These are phyloP conservation scores for Vigna trinervia DNA, from an alignment of 306 rosid species.

Conservation along the genomic window DNA sequence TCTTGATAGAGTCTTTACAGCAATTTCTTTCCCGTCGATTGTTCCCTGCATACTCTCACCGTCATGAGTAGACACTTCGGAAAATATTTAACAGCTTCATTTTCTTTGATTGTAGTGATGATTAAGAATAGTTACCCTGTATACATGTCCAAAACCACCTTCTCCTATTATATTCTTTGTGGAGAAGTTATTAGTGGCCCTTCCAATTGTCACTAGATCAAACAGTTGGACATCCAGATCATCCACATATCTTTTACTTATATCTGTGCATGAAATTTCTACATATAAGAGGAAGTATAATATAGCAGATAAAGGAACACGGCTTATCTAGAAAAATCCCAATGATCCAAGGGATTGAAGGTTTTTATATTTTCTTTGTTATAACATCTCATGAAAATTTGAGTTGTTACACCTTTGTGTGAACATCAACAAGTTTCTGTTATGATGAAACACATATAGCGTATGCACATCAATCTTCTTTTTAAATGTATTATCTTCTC, in stretches of 20 bases:
- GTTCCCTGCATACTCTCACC: conserved; percentile 27
- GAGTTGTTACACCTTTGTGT: no score
- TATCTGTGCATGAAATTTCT: neutral
- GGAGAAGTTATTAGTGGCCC: conserved; percentile 28
- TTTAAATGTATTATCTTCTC: no score
- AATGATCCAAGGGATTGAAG: no score
- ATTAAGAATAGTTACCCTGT: conserved; percentile 28
- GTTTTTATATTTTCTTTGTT: no score
- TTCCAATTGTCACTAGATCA: neutral
- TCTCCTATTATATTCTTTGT: conserved; percentile 13
- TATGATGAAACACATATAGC: no score
- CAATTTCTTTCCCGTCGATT: conserved; percentile 39
- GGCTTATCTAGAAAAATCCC: no score
- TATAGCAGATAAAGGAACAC: no score
- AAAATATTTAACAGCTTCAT: neutral
- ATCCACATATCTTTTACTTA: conserved; percentile 34
- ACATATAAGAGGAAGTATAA: neutral
- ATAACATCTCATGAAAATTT: no score
- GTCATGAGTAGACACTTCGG: neutral
- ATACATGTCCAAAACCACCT: conserved; percentile 51
- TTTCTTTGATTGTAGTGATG: neutral
- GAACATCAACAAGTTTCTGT: no score
- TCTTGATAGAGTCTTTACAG: conserved; percentile 49
- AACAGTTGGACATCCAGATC: conserved; percentile 43
- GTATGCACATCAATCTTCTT: no score